Evolutionary conservation across 148 eudicot genomes (phyloP).

Genomic region (Chenopodium quinoa): DNA sequence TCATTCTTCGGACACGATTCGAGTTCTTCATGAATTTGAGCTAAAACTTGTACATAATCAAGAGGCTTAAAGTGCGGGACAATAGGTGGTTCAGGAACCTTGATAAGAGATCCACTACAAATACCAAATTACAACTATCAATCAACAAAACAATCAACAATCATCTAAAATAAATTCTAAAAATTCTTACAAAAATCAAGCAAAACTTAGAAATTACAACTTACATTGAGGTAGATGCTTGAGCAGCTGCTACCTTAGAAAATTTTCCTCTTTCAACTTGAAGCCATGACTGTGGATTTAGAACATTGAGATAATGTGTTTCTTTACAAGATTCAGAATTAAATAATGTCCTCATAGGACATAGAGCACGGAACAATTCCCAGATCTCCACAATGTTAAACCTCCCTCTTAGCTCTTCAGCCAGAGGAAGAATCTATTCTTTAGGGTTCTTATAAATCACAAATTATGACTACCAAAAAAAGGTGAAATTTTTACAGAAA

Average conservation of each 20-base stretch:
- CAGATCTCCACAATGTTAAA: slow-evolving; percentile 83
- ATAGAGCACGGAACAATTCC: slow-evolving; percentile 63
- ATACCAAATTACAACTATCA: slow-evolving; percentile 20
- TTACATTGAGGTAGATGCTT: slow-evolving; percentile 81
- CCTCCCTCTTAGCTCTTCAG: slow-evolving; percentile 24
- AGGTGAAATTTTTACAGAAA: slow-evolving; percentile 2
- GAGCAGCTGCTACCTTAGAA: slow-evolving; percentile 52
- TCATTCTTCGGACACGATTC: slow-evolving; percentile 65
- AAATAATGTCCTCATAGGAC: slow-evolving; percentile 91
- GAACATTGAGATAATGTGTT: slow-evolving; percentile 59
- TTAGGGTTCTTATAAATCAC: slow-evolving; percentile 2
- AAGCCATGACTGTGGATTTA: slow-evolving; percentile 95
- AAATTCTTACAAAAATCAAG: neutral
- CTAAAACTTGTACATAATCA: slow-evolving; percentile 91
- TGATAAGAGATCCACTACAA: slow-evolving; percentile 89
- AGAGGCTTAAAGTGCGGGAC: slow-evolving; percentile 81
- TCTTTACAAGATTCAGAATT: slow-evolving; percentile 90
- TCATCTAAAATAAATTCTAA: neutral
- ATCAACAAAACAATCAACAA: slow-evolving; percentile 1
- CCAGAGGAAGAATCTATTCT: slow-evolving; percentile 7
- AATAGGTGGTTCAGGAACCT: slow-evolving; percentile 84
- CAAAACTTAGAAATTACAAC: slow-evolving; percentile 15
- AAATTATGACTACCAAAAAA: neutral
- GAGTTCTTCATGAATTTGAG: slow-evolving; percentile 88
- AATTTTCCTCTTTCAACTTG: slow-evolving; percentile 95